Evolutionary conservation across 306 rosid genomes (phyloP).

Genomic region (Inga laurina): DNA sequence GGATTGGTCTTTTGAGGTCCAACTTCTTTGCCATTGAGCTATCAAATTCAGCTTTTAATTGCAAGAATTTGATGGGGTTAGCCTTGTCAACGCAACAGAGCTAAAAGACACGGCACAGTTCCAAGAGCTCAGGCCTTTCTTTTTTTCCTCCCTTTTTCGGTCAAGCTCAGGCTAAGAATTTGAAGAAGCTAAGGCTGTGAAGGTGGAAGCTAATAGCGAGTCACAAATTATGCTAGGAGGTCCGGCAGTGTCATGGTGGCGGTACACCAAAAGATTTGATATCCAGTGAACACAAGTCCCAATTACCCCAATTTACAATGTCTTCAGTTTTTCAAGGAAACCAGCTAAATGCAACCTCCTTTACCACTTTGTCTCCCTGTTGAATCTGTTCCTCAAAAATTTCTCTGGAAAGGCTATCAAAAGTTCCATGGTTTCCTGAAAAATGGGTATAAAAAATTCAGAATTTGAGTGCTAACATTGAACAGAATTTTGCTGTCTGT

Average conservation of each 20-base stretch:
- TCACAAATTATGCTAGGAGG: neutral
- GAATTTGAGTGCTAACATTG: neutral
- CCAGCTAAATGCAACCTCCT: neutral
- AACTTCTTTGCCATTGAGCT: conserved; percentile 34
- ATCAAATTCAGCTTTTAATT: conserved; percentile 34
- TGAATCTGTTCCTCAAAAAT: neutral
- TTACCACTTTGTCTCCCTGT: neutral
- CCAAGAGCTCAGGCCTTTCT: conserved; percentile 17
- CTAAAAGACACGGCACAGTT: conserved; percentile 38
- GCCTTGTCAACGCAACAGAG: conserved; percentile 79
- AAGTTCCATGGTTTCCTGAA: neutral
- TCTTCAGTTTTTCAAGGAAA: neutral
- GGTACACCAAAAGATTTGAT: neutral
- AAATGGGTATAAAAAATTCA: no score
- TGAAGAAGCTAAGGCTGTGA: conserved; percentile 67
- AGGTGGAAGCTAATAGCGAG: conserved; percentile 69
- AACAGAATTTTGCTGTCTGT: no score
- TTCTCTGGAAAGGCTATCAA: neutral
- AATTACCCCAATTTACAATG: no score
- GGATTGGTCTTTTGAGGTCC: conserved; percentile 72
- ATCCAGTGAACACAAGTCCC: no score
- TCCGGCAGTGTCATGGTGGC: neutral
- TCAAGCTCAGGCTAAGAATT: conserved; percentile 68
- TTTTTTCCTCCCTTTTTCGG: neutral
- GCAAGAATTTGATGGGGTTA: conserved; percentile 65